Evolutionary conservation across 2,329 filamentous ascomycete genomes (phyloP), one percentile per base, ranked within the genome.

Genomic region (Neonectria coccinea): DNA sequence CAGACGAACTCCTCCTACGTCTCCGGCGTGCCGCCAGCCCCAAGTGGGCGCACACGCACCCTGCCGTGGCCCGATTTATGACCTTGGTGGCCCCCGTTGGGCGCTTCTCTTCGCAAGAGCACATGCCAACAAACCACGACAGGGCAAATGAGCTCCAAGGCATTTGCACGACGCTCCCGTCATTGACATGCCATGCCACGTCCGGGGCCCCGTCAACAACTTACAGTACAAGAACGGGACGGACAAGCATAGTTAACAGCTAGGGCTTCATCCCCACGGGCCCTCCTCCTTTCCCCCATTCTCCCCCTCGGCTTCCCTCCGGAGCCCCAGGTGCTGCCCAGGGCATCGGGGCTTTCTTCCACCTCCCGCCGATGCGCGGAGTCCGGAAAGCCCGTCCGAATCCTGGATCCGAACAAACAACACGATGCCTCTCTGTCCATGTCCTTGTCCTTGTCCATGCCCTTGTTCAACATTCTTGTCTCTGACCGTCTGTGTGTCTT

Each of bases 121-220:
- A 75, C 71, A 73, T 75, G 70, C 71, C 70, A 74, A 65, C 36
- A 70, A 69, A 71, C 62, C 65, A 68, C 48, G 66, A 56, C 61
- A 74, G 67, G 67, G 67, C 69, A 73, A 73, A 72, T 73, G 56
- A 71, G 66, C 25, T 54, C 48, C n/a, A 56, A 66, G 60, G 62
- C 62, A 70, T 72, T 72, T 73, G 61, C 63, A 70, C 65, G 47
- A 72, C 59, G 56, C 33, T 60, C 60, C 59, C 67, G 61, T 71
- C 67, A 68, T 67, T 63, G 62, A 73, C 71, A 73, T 73, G 66
- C 71, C 71, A 73, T 62, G 47, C 59, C 36, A 18, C 52, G 50
- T 62, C 61, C 51, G 59, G 55, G 55, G 57, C 59, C 47, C 39
- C 39, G 39, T 42, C 39, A 33, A 58, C 55, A 66, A 65, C 55